These are phyloP conservation scores for Penicillium sclerotiorum DNA, from an alignment of 2,329 filamentous ascomycete species.

Conservation along the genomic window DNA sequence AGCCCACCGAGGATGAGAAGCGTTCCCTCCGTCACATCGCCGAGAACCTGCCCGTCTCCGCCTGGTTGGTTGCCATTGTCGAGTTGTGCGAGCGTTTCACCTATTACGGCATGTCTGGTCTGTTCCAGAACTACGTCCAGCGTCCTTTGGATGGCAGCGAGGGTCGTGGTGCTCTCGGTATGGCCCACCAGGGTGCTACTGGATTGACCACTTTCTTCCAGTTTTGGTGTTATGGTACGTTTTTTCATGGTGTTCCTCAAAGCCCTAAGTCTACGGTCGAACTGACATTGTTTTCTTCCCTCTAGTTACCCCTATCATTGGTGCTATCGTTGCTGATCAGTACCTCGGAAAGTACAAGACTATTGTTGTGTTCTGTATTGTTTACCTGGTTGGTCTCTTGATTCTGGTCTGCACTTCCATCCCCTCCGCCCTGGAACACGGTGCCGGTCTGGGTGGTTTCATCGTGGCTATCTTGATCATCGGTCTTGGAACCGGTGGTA, in stretches of 20 bases:
- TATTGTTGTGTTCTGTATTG: conserved; percentile 56
- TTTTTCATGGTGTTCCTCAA: not conserved
- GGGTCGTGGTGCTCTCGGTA: conserved; percentile 46
- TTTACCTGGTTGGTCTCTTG: conserved; percentile 62
- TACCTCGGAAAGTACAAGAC: conserved; percentile 65
- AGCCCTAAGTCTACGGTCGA: conserved; percentile 4
- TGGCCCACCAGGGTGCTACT: conserved; percentile 51
- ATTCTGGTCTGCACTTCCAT: conserved; percentile 60
- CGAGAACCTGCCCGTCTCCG: conserved; percentile 58
- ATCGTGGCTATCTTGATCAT: conserved; percentile 62
- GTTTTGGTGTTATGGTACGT: conserved; percentile 56
- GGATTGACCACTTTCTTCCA: conserved; percentile 57
- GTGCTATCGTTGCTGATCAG: conserved; percentile 62
- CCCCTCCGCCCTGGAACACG: conserved; percentile 53
- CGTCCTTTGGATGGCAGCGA: conserved; percentile 42
- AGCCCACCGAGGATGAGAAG: conserved; percentile 58
- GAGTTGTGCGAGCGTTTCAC: conserved; percentile 63
- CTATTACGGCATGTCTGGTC: conserved; percentile 58
- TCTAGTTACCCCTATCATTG: conserved; percentile 57
- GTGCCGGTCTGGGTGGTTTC: conserved; percentile 58
- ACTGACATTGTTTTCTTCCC: not conserved
- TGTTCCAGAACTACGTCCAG: conserved; percentile 61
- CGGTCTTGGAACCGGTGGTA: conserved; percentile 68
- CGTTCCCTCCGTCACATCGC: conserved; percentile 55
- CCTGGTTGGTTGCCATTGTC: conserved; percentile 60